These are phyloP conservation scores for Sporobolomyces pararoseus DNA, from an alignment of 768 basidiomycete species.

Conservation along the genomic window DNA sequence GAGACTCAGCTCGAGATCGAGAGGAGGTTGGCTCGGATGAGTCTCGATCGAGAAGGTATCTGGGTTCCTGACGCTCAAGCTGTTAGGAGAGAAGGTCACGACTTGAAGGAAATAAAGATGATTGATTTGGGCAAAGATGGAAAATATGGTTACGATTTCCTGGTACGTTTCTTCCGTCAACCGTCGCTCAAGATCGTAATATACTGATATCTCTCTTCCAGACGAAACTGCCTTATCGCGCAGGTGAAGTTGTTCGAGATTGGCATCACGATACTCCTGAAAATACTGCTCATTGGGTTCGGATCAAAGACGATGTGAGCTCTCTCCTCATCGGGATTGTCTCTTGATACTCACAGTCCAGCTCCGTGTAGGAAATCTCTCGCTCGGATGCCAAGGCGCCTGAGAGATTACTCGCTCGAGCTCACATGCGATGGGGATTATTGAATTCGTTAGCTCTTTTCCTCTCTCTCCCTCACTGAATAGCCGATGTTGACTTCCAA, in stretches of 20 bases:
- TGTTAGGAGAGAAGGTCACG: background rate
- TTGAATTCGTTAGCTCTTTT: conserved; percentile 25
- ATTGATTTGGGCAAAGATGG: background rate
- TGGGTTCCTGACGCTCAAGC: conserved; percentile 2
- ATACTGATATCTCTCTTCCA: background rate
- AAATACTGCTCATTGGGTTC: background rate
- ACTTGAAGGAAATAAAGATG: background rate
- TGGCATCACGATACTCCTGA: background rate
- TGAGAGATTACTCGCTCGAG: conserved; percentile 3
- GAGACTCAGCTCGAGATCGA: background rate
- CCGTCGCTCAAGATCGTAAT: too few species aligned
- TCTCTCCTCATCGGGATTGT: background rate
- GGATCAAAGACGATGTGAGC: conserved; percentile 5
- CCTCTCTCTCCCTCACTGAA: background rate
- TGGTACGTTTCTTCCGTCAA: background rate
- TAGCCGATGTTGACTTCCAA: background rate
- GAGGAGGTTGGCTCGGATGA: background rate
- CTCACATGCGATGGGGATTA: conserved; percentile 1
- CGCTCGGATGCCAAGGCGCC: background rate
- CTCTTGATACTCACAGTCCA: too few species aligned
- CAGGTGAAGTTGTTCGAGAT: background rate
- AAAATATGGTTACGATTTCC: background rate
- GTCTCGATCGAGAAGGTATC: background rate
- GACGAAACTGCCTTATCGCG: background rate
- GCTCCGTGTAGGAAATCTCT: background rate